A percentile compares a stretch with the other conserved stretches of the same genome.
Conservation (phyloP, 1,284 basidiomycete species). For the Boletus mariae region DNA sequence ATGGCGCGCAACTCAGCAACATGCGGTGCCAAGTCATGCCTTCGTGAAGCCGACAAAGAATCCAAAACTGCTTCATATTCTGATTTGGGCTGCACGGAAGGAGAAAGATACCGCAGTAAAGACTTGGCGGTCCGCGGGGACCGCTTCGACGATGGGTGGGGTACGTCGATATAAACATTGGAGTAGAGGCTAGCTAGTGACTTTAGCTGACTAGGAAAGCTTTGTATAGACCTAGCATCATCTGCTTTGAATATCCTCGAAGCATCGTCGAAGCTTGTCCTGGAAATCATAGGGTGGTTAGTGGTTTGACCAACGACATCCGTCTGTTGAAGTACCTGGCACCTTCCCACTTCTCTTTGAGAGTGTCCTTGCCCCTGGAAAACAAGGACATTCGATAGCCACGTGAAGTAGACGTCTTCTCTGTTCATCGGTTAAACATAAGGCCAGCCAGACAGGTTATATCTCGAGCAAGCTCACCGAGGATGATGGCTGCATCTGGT, state of each 20-base stretch:
- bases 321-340: conserved; percentile 46
- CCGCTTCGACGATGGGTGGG: conserved; percentile 24
- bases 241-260: conserved; percentile 72
- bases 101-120: conserved; percentile 47
- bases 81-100: conserved; percentile 33
- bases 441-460: neutral
- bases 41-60: conserved; percentile 44
- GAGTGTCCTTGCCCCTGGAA: conserved; percentile 71
- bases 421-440: conserved; percentile 30
- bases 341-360: conserved; percentile 92
- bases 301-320: neutral
- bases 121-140: conserved; percentile 41
- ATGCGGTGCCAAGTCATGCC: conserved; percentile 54
- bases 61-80: conserved; percentile 55
- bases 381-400: conserved; percentile 92
- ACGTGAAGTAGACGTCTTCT: conserved; percentile 60
- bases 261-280: conserved; percentile 61
- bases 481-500: conserved; percentile 83
- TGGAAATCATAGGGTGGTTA: conserved; percentile 21
- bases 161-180: conserved; percentile 42
- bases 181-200: conserved; percentile 37
- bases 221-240: conserved; percentile 57
- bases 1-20: conserved; percentile 61
- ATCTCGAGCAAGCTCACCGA: conserved; percentile 48
- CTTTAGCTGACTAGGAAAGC: conserved; percentile 52